These are phyloP conservation scores for Ceratobasidium sp. DNA, from an alignment of 1,284 basidiomycete genomes.

Conservation along the genomic window DNA sequence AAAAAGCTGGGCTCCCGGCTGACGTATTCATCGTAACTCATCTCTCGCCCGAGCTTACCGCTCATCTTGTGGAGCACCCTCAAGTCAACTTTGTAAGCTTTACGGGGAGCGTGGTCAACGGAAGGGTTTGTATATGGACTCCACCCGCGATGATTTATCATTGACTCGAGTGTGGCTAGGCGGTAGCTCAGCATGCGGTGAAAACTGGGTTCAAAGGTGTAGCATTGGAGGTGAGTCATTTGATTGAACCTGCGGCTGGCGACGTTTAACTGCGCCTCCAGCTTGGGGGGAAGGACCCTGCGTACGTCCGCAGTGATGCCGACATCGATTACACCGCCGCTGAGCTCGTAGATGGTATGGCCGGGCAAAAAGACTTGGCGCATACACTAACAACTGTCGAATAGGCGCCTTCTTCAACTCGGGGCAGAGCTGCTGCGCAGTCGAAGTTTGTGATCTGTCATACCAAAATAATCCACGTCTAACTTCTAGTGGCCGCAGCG, in stretches of 20 bases:
- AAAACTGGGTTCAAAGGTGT: conserved; percentile 79
- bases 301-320: conserved; percentile 88
- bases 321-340: conserved; percentile 82
- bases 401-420: conserved; percentile 92
- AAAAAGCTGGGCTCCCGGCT: conserved; percentile 75
- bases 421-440: conserved; percentile 88
- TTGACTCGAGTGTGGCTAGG: conserved; percentile 62
- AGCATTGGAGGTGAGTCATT: conserved; percentile 66
- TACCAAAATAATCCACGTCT: neutral
- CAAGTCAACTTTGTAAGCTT: conserved; percentile 84
- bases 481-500: conserved; percentile 59
- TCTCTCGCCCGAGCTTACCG: conserved; percentile 70
- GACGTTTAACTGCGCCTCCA: conserved; percentile 52
- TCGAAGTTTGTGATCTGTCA: conserved; percentile 63
- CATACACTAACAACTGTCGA: conserved; percentile 6
- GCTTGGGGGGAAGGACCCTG: conserved; percentile 96
- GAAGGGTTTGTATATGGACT: conserved; percentile 46
- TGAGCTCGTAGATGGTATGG: conserved; percentile 85
- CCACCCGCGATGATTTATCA: conserved; percentile 50
- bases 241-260: neutral
- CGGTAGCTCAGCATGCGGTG: conserved; percentile 63
- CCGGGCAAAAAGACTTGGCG: neutral
- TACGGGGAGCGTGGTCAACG: conserved; percentile 77
- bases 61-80: conserved; percentile 69
- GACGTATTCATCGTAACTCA: conserved; percentile 83